These are phyloP conservation scores for Aspergillus puulaauensis DNA, from an alignment of 2,329 filamentous ascomycete genomes.

Conservation along the genomic window DNA sequence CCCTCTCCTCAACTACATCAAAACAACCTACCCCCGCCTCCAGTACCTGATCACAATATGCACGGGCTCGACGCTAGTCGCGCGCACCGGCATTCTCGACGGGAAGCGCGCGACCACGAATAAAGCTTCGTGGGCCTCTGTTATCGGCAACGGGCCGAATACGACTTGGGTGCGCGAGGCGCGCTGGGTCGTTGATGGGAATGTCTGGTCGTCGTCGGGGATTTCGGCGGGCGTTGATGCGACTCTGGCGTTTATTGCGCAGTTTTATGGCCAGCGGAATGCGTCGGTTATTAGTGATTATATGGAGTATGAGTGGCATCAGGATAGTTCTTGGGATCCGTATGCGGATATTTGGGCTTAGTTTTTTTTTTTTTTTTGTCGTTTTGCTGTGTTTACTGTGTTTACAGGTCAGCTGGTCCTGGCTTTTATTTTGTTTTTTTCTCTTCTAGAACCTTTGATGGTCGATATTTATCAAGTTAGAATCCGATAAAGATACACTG, in stretches of 20 bases:
- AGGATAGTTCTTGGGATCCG: constrained; percentile 53
- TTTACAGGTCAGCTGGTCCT: too few relatives aligned
- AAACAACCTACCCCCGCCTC: not conserved
- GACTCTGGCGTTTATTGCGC: constrained; percentile 57
- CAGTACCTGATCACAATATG: constrained; percentile 2
- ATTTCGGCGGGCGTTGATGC: constrained; percentile 64
- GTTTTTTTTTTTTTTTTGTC: too few relatives aligned
- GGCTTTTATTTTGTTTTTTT: too few relatives aligned
- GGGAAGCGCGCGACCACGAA: constrained; percentile 65
- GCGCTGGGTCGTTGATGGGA: constrained; percentile 65
- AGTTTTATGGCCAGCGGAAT: constrained; percentile 54
- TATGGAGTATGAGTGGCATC: constrained; percentile 60
- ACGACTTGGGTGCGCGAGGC: constrained; percentile 62
- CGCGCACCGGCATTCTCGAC: constrained; percentile 43
- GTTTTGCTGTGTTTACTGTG: too few relatives aligned
- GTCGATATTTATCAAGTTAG: too few relatives aligned
- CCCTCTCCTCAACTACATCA: not conserved
- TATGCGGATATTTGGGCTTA: constrained; percentile 45
- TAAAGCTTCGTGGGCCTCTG: constrained; percentile 56
- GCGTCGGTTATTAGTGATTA: constrained; percentile 50
- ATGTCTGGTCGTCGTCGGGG: constrained; percentile 66
- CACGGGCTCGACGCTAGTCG: constrained; percentile 1
- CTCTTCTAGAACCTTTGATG: too few relatives aligned
- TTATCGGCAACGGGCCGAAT: constrained; percentile 47
- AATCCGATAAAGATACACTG: too few relatives aligned